Evolutionary conservation across 345 rosid species (phyloP).

Genomic region (Salix koriyanagi): DNA sequence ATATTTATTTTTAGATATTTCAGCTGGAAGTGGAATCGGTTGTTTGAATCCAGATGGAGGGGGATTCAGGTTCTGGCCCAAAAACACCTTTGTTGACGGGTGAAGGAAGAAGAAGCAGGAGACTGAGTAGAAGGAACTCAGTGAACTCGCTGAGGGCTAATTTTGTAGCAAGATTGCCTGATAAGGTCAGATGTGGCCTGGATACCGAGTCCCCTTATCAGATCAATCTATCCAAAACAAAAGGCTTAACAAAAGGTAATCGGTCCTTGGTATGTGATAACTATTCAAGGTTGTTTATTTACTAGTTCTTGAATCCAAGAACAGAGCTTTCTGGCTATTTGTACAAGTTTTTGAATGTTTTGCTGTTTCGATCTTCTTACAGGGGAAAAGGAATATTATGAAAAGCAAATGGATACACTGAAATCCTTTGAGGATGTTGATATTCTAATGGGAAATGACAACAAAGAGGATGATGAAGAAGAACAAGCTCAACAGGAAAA

Average conservation of each 20-base stretch:
- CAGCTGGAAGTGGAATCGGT: not conserved
- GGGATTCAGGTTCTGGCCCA: not conserved
- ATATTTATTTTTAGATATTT: not conserved
- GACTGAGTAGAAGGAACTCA: constrained; percentile 31
- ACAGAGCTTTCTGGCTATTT: too few species aligned
- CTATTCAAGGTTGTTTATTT: too few species aligned
- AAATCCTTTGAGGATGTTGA: constrained; percentile 80
- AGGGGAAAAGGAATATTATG: constrained; percentile 72
- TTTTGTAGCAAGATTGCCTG: constrained; percentile 55
- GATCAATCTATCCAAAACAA: constrained; percentile 45
- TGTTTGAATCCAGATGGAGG: not conserved
- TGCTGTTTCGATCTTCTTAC: not conserved
- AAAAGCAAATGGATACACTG: constrained; percentile 56
- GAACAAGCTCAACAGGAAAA: constrained; percentile 54
- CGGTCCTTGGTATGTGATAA: too few species aligned
- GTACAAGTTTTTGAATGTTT: not conserved
- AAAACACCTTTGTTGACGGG: not conserved
- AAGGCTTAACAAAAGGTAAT: constrained; percentile 46
- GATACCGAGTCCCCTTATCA: constrained; percentile 47
- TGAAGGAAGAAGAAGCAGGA: constrained; percentile 7
- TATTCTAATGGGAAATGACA: constrained; percentile 23
- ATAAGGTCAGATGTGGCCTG: constrained; percentile 44
- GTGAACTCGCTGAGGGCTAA: constrained; percentile 37
- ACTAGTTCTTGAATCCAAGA: too few species aligned
- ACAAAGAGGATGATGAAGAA: constrained; percentile 28